A percentile compares a stretch with the other conserved stretches of the same genome.
Evolutionary conservation across 305 asterid species (phyloP).

Genomic region (Fraxinus nigra): DNA sequence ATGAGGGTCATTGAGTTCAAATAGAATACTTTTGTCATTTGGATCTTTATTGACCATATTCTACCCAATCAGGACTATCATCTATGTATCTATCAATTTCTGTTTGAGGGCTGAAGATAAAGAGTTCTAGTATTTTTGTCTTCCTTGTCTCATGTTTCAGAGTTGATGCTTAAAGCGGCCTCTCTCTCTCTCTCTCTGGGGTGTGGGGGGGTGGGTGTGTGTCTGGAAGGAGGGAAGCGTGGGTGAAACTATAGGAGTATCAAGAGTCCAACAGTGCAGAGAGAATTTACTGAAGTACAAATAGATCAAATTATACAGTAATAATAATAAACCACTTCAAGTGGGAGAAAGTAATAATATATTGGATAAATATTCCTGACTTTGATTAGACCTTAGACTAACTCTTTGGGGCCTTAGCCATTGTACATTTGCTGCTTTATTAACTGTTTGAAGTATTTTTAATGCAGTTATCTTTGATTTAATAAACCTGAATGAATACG

Average conservation of each 20-base stretch:
- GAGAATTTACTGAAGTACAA: neutral
- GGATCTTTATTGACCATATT: neutral
- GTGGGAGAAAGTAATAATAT: neutral
- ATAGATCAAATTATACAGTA: neutral
- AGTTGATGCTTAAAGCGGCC: neutral
- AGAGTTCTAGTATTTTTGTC: neutral
- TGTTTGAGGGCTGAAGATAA: neutral
- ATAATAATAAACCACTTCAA: neutral
- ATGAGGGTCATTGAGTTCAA: neutral
- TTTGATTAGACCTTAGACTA: neutral
- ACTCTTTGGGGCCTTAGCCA: neutral
- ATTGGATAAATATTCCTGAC: neutral
- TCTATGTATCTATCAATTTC: neutral
- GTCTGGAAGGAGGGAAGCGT: slow-evolving; percentile 48
- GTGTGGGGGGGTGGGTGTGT: neutral
- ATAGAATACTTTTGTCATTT: neutral
- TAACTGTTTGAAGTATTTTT: neutral
- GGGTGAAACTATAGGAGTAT: slow-evolving; percentile 41
- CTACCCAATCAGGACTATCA: neutral
- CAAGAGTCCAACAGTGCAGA: neutral
- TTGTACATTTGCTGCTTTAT: neutral
- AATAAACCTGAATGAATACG: neutral
- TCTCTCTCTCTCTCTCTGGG: neutral
- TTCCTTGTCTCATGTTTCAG: neutral
- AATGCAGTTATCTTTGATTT: neutral